phyloP scores from a whole-genome alignment of 164 flowering plant species.

The Magnolia kwangsiensis region DNA sequence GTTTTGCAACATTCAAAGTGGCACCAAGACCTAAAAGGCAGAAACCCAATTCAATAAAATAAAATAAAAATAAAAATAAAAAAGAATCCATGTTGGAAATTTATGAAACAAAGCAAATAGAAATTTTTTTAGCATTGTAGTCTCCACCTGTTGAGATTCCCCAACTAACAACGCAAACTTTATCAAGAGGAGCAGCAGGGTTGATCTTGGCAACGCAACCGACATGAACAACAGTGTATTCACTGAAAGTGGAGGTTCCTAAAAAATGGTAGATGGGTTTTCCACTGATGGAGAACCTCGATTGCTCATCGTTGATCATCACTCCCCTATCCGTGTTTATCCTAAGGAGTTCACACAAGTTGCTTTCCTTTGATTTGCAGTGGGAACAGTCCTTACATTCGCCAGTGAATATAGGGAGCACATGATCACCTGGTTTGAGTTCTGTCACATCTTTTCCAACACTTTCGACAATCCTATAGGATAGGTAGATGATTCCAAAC shows the following conservation, averaged over 20 bases:
- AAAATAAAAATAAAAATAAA: background rate
- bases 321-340: constrained; percentile 60
- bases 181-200: constrained; percentile 26
- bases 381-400: constrained; percentile 57
- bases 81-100: background rate
- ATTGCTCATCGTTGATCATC: constrained; percentile 50
- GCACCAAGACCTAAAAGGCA: constrained; percentile 61
- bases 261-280: constrained; percentile 58
- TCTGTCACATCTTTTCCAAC: constrained; percentile 63
- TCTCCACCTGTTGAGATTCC: constrained; percentile 60
- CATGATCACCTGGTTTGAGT: constrained; percentile 50
- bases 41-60: background rate
- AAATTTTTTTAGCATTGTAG: no score
- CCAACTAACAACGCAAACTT: constrained; percentile 60
- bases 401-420: constrained; percentile 70
- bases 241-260: constrained; percentile 75
- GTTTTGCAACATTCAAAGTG: constrained; percentile 76
- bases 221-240: constrained; percentile 61
- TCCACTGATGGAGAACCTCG: constrained; percentile 53
- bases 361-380: constrained; percentile 65
- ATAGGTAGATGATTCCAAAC: background rate
- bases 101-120: background rate
- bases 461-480: constrained; percentile 51
- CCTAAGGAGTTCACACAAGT: constrained; percentile 64
- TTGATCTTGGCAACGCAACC: constrained; percentile 72